Base-by-base conservation (phyloP, 768 basidiomycete species). In the Cyclocybe aegerita region DNA sequence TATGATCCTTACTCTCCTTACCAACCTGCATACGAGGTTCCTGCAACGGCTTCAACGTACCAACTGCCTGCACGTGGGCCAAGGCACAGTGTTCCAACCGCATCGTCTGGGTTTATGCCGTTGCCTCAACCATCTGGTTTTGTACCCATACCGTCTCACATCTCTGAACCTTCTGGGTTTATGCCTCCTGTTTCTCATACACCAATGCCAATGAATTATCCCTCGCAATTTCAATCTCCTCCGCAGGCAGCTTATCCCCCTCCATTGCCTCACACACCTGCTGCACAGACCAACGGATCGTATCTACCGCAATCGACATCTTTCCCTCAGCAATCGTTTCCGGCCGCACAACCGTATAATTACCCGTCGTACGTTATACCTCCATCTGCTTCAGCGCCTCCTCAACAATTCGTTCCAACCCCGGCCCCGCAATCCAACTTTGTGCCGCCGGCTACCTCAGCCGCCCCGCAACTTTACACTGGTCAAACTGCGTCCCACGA, bases 61-160 rank as follows among this genome's bases (percentile, higher is more conserved):
- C 72, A 70, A 4, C 64, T 74, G 41, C 61, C 75, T 1, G 59
- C 64, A 29, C 75, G 76, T 56, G 81, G 80, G 32, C 81, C 86
- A 9, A 75, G 88, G 46, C 83, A 86, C 56, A 89, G 84, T 57
- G 70, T 88, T 51, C 86, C 87, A 14, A 60, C 79, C 0, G 68
- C 81, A 6, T 82, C 87, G 0, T 86, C 88, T 9, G 87, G 88
- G 9, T 91, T 89, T 58, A 69, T 80, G 46, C 83, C 87, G 35
- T 60, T 86, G 39, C 62, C 75, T 23, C 74, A 66, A 35, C 60
- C 74, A 9, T 65, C 75, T 5, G 64, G 68, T 43, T 77, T 75
- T 56, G 58, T 57, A 10, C 49, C 68, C 14, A 49, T 70, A 44
- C 51, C 70, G 15, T 63, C 74, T 9, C 73, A 75, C 53, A 61